Evolutionary conservation across 768 basidiomycete genomes (phyloP).

Genomic region (Vararia minispora): DNA sequence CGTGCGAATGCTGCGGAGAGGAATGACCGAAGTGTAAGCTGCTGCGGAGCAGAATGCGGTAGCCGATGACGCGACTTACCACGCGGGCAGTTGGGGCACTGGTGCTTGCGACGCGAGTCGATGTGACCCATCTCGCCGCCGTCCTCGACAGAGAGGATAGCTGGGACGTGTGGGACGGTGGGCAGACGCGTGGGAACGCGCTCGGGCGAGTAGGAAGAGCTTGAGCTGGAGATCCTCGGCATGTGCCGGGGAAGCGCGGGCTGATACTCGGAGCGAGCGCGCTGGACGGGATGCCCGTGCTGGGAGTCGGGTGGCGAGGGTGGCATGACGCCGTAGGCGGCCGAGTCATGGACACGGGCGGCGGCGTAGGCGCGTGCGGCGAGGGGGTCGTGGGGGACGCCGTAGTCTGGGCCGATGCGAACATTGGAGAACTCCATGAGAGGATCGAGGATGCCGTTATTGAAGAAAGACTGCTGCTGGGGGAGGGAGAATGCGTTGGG

Average conservation of each 20-base stretch:
- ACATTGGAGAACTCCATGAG: constrained; percentile 66
- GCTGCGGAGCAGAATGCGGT: constrained; percentile 1
- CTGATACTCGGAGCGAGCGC: constrained; percentile 10
- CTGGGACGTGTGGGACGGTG: constrained; percentile 30
- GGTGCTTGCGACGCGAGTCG: constrained; percentile 65
- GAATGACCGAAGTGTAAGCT: constrained; percentile 8
- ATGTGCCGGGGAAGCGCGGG: constrained; percentile 17
- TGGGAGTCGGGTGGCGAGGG: constrained; percentile 9
- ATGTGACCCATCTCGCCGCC: constrained; percentile 27
- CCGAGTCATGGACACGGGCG: constrained; percentile 11
- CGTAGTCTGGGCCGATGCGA: constrained; percentile 48
- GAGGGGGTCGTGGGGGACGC: constrained; percentile 15
- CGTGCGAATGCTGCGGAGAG: constrained; percentile 66
- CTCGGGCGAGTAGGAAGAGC: constrained; percentile 44
- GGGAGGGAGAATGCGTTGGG: constrained; percentile 25
- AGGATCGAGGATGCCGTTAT: constrained; percentile 51
- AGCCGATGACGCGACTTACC: constrained; percentile 29
- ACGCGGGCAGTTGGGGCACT: constrained; percentile 63
- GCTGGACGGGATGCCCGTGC: constrained; percentile 12
- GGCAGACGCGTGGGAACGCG: constrained; percentile 43
- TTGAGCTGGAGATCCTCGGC: constrained; percentile 19
- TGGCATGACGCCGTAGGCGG: constrained; percentile 9
- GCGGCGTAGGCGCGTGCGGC: constrained; percentile 4
- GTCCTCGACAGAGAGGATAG: constrained; percentile 25
- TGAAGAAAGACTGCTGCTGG: constrained; percentile 31